These are phyloP conservation scores for Globisporangium perplexum DNA, from an alignment of 352 stramenopile species.

Conservation along the genomic window DNA sequence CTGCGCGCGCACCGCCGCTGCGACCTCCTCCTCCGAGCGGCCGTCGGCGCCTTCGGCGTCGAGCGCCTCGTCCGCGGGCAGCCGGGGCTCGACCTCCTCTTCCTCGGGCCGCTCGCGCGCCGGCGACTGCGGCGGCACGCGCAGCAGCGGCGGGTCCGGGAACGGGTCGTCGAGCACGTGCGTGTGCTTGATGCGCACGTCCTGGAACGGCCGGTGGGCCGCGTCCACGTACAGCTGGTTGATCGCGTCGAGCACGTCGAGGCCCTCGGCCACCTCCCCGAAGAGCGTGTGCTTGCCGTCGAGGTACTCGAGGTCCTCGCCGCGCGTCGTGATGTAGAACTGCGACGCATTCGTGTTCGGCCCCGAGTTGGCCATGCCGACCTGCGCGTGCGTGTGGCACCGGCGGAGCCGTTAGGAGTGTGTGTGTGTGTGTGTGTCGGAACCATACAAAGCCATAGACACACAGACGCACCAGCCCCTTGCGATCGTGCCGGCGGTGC, in stretches of 20 bases:
- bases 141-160: slow-evolving; percentile 56
- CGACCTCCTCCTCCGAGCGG: slow-evolving; percentile 83
- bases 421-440: too few species aligned
- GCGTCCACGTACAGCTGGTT: slow-evolving; percentile 95
- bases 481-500: slow-evolving; percentile 45
- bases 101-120: slow-evolving; percentile 82
- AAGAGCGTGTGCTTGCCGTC: slow-evolving; percentile 91
- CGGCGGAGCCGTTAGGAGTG: too few species aligned
- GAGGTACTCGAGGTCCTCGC: slow-evolving; percentile 88
- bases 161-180: slow-evolving; percentile 85
- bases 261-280: slow-evolving; percentile 90
- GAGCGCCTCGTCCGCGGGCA: slow-evolving; percentile 87
- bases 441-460: too few species aligned
- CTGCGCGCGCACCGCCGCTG: slow-evolving; percentile 85
- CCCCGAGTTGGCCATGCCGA: slow-evolving; percentile 84
- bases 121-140: slow-evolving; percentile 83
- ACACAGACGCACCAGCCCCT: slow-evolving; percentile 33
- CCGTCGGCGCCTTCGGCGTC: slow-evolving; percentile 67
- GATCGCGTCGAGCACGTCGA: slow-evolving; percentile 94
- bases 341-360: slow-evolving; percentile 87
- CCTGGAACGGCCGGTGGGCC: slow-evolving; percentile 93
- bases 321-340: slow-evolving; percentile 96
- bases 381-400: too few species aligned
- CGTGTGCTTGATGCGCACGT: slow-evolving; percentile 96
- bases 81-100: slow-evolving; percentile 88